Percentiles rank a stretch among this genome's conserved stretches.
These are phyloP conservation scores for Populus davidiana DNA, from an alignment of 345 rosid species.

Conservation along the genomic window DNA sequence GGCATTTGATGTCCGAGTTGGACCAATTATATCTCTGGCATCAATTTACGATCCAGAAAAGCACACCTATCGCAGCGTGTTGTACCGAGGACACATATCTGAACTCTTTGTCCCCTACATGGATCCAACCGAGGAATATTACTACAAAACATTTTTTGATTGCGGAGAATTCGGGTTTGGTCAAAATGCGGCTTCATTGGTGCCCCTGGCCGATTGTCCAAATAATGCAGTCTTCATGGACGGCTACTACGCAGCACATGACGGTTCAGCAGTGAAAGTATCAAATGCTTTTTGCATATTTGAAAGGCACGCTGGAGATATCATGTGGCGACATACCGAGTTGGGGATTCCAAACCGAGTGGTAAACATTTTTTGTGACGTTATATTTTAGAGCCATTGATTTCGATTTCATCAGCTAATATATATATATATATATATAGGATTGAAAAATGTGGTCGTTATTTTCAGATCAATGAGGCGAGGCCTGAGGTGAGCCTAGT, in stretches of 20 bases:
- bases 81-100: conserved; percentile 49
- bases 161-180: conserved; percentile 54
- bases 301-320: conserved; percentile 51
- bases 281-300: conserved; percentile 46
- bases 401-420: background rate
- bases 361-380: background rate
- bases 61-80: conserved; percentile 34
- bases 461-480: conserved; percentile 43
- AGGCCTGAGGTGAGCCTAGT: conserved; percentile 54
- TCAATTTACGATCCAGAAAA: conserved; percentile 45
- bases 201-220: conserved; percentile 50
- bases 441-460: background rate
- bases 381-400: too few species aligned
- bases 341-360: conserved; percentile 15
- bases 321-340: conserved; percentile 49
- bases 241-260: conserved; percentile 36
- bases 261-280: conserved; percentile 36
- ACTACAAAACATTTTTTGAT: conserved; percentile 37
- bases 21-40: conserved; percentile 46
- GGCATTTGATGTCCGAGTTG: conserved; percentile 47
- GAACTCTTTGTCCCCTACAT: conserved; percentile 56
- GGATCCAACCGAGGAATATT: conserved; percentile 49
- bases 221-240: conserved; percentile 46
- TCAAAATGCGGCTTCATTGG: conserved; percentile 35
- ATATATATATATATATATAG: too few species aligned